Conservation (phyloP, 768 basidiomycete genomes). For the Boletus fagicola region DNA sequence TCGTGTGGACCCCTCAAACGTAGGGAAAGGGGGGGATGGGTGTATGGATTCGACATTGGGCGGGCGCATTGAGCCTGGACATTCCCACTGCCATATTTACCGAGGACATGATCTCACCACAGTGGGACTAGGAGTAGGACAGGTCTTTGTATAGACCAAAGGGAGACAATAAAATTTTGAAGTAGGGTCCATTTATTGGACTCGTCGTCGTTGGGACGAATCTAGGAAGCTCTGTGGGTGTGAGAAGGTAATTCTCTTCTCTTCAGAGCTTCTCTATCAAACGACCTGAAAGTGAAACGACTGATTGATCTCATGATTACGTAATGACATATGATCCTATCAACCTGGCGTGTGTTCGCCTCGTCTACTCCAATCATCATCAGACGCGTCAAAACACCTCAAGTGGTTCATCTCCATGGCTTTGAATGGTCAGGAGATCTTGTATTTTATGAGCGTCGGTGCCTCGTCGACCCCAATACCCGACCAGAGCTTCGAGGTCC, state of each 20-base stretch:
- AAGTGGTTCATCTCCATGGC: slow-evolving; percentile 6
- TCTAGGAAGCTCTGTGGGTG: neutral
- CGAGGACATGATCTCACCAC: neutral
- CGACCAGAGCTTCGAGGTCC: slow-evolving; percentile 32
- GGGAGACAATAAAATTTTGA: neutral
- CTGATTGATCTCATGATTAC: too few species aligned
- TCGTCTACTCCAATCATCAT: neutral
- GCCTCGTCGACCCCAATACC: slow-evolving; percentile 10
- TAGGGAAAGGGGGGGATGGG: neutral
- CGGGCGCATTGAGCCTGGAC: neutral
- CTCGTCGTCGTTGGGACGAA: neutral
- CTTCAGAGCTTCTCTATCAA: neutral
- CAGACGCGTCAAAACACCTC: neutral
- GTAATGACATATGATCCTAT: neutral
- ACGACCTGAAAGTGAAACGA: neutral
- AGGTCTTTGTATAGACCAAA: slow-evolving; percentile 6
- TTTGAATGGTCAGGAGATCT: slow-evolving; percentile 13
- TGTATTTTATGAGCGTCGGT: slow-evolving; percentile 32
- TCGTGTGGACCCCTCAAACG: neutral
- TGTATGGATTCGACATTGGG: neutral
- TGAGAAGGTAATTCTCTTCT: neutral
- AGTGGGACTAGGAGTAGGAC: neutral
- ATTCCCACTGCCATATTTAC: neutral
- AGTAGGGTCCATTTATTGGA: neutral
- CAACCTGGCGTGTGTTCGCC: neutral